Conservation (phyloP, 176 grass and related monocot genomes). For the Hordeum marinum region DNA sequence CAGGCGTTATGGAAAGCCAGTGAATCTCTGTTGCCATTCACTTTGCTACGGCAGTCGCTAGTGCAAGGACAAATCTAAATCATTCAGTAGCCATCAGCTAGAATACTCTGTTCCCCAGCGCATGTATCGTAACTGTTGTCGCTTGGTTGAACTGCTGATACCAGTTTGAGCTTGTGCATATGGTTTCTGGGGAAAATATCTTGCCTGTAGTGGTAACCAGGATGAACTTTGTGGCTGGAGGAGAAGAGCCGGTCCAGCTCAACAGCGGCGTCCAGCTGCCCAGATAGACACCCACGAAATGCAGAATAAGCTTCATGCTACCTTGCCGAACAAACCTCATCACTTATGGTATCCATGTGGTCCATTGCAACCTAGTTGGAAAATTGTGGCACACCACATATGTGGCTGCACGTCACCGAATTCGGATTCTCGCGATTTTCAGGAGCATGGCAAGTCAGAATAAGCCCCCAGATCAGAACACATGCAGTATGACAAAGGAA, state of each 20-base stretch:
- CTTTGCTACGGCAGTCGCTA: background rate
- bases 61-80: constrained; percentile 3
- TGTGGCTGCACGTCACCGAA: background rate
- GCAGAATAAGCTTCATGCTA: background rate
- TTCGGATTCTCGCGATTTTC: background rate
- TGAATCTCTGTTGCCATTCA: constrained; percentile 53
- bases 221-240: background rate
- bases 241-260: background rate
- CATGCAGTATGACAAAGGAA: background rate
- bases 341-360: no score
- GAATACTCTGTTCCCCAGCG: background rate
- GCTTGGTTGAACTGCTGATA: background rate
- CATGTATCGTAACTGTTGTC: background rate
- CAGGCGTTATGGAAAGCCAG: constrained; percentile 36
- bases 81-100: background rate
- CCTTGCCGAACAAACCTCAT: background rate
- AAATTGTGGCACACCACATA: background rate
- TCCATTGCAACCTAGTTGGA: background rate
- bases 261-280: background rate
- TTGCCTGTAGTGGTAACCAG: background rate
- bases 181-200: background rate
- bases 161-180: background rate
- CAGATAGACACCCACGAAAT: background rate
- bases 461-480: background rate
- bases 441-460: background rate